phyloP scores from a whole-genome alignment of 345 rosid species.

The Eucalyptus albens region DNA sequence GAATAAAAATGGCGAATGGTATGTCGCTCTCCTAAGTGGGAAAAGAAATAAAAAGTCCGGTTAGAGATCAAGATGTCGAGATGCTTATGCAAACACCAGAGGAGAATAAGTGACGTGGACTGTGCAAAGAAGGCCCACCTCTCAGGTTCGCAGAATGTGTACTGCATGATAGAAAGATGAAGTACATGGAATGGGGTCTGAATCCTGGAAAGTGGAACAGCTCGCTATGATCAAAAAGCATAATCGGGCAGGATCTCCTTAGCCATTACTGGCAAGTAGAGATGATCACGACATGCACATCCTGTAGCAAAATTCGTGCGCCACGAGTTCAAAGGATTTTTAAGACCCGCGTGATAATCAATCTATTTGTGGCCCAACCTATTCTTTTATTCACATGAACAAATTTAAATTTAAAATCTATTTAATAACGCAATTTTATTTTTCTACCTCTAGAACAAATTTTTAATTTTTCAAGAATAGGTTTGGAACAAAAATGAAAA shows the following conservation, averaged over 20 bases:
- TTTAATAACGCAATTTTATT: fast-evolving
- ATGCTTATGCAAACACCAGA: neutral
- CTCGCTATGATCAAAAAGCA: neutral
- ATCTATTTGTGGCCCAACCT: too few species aligned
- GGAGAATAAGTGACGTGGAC: neutral
- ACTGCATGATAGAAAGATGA: neutral
- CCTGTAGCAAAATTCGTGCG: neutral
- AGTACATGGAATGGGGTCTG: neutral
- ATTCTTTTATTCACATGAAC: too few species aligned
- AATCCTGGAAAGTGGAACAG: neutral
- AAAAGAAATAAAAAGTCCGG: neutral
- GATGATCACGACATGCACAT: neutral
- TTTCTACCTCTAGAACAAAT: fast-evolving
- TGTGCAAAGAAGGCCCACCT: neutral
- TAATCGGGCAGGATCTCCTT: neutral
- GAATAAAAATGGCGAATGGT: neutral
- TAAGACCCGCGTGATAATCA: too few species aligned
- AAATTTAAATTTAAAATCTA: too few species aligned
- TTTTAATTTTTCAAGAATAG: too few species aligned
- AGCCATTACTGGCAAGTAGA: neutral
- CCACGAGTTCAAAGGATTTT: neutral
- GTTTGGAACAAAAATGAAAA: fast-evolving
- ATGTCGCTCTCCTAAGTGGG: neutral
- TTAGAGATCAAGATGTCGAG: neutral
- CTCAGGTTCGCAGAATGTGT: neutral